Evolutionary conservation across 495 filamentous ascomycete genomes (phyloP), one percentile per base, ranked within the genome.

Genomic region (Terfezia claveryi): DNA sequence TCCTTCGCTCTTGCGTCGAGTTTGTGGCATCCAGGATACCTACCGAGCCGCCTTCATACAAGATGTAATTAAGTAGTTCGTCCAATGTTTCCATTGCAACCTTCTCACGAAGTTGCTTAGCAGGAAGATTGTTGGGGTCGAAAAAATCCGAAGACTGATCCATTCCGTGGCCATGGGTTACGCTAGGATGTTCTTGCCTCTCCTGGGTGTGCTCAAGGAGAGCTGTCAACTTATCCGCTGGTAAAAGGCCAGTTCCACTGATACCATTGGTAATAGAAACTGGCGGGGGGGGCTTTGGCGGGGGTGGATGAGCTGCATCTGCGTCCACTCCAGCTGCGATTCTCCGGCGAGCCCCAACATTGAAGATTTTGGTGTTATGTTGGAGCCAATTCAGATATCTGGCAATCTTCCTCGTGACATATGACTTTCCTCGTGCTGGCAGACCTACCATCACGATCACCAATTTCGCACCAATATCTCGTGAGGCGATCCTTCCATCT

Each of bases 11-110:
- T 53, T 89, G 73, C 0, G 89, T 98, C 69, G 87, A 94, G 70
- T 98, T 98, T 2, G 91, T 98, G 9, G 89, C 89, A 71, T 96
- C 89, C 16, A 95, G 76, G 57, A 96, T 95, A n/a, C 91, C 91
- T n/a, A 98, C 82, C 52, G 86, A 87, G 46, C 91, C 91, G 17
- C 81, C 82, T 53, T 80, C 69, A 23, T 81, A 72, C 37, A 98
- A 69, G 38, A 98, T 77, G 63, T 87, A 98, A 49, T 94, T 79
- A 41, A 98, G 68, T 17, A 94, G 70, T 61, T 98, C 91, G 59
- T 98, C 85, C 12, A 96, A 72, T 2, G 91, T 95, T 57, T 87
- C 84, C 59, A 94, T 74, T 0, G 91, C 91, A 17, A 92, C 83
- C 62, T 92, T 84, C 64, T 98, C 91, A 57, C 91, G 77, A 20